Percentiles rank a stretch among this genome's conserved stretches.
phyloP scores from a whole-genome alignment of 2,329 filamentous ascomycete genomes.

The Aspergillus cejpii region DNA sequence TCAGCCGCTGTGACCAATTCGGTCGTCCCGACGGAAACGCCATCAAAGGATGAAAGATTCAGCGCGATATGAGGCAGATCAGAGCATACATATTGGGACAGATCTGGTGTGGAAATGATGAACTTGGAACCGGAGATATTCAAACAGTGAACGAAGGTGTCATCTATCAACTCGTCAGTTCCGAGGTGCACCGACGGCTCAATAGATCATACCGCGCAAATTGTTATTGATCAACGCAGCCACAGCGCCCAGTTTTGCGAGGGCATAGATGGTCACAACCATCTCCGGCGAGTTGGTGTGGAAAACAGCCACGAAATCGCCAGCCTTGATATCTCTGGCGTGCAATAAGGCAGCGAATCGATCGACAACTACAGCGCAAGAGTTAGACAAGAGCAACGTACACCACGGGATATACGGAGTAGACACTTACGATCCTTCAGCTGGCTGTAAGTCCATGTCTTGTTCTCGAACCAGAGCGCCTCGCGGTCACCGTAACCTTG shows the following conservation, averaged over 20 bases:
- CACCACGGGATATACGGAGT: background rate
- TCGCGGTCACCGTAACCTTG: slow-evolving; percentile 36
- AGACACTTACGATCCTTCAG: slow-evolving; percentile 39
- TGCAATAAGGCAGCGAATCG: slow-evolving; percentile 41
- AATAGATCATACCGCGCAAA: slow-evolving; percentile 35
- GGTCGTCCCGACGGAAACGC: slow-evolving; percentile 14
- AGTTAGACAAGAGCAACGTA: slow-evolving; percentile 10
- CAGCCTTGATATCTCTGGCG: slow-evolving; percentile 30
- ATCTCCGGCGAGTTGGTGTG: slow-evolving; percentile 47
- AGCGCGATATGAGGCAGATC: slow-evolving; percentile 35
- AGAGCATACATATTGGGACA: slow-evolving; percentile 31
- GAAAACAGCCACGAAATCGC: slow-evolving; percentile 44
- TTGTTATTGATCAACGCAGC: slow-evolving; percentile 45
- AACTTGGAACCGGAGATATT: slow-evolving; percentile 37
- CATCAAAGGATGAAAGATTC: slow-evolving; percentile 36
- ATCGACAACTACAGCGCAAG: slow-evolving; percentile 34
- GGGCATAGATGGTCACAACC: slow-evolving; percentile 40
- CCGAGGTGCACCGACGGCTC: background rate
- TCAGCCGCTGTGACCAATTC: slow-evolving; percentile 23
- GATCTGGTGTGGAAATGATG: slow-evolving; percentile 43
- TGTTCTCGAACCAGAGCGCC: slow-evolving; percentile 46
- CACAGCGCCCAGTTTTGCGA: slow-evolving; percentile 44
- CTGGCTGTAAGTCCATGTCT: slow-evolving; percentile 44
- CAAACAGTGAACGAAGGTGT: slow-evolving; percentile 43
- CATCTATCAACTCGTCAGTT: slow-evolving; percentile 25